phyloP scores from a whole-genome alignment of 805 yeast species.

The Saccharomycopsis fermentans region DNA sequence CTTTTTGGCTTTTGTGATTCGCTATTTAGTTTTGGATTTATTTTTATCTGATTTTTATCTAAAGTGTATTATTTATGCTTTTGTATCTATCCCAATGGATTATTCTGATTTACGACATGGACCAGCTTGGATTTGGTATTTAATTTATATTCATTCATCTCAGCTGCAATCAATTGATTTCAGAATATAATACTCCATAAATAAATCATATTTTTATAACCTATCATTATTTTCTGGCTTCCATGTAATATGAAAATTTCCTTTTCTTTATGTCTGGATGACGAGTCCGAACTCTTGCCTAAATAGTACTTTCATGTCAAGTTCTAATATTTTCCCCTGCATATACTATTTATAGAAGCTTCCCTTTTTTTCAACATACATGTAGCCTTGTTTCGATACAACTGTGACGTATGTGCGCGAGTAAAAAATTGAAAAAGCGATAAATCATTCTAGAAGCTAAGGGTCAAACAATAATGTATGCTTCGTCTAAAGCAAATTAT shows the following conservation, averaged over 20 bases:
- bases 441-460: neutral
- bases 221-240: neutral
- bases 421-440: neutral
- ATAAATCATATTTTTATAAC: neutral
- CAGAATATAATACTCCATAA: neutral
- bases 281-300: neutral
- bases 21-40: no score
- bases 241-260: neutral
- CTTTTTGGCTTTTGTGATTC: neutral
- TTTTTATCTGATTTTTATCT: neutral
- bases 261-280: neutral
- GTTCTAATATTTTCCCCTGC: neutral
- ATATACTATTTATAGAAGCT: neutral
- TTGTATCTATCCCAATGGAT: no score
- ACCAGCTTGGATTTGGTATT: neutral
- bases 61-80: no score
- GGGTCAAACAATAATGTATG: neutral
- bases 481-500: no score
- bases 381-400: neutral
- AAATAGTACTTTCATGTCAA: neutral
- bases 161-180: no score
- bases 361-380: neutral
- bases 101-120: no score
- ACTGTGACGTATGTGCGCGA: neutral
- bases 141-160: neutral